Conservation (phyloP, 441 rosid species). For the Syzygium malaccense region DNA sequence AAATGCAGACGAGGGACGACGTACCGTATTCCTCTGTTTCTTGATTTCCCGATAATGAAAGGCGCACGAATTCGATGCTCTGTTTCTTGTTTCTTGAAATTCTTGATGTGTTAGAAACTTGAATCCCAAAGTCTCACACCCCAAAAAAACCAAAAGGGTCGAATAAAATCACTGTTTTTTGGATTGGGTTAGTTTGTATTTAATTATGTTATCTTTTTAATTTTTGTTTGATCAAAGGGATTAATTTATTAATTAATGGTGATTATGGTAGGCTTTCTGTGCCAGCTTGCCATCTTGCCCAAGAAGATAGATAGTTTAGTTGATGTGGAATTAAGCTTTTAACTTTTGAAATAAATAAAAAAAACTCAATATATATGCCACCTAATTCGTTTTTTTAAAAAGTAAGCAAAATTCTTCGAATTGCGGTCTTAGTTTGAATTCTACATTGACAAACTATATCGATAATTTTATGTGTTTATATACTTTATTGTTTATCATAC, state of each 20-base stretch:
- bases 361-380: neutral
- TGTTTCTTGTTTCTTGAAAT: neutral
- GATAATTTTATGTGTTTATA: neutral
- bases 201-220: neutral
- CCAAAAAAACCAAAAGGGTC: neutral
- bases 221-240: neutral
- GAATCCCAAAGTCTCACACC: neutral
- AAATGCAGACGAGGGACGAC: neutral
- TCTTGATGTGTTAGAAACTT: neutral
- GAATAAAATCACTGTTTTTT: neutral
- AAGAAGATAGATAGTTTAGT: neutral
- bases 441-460: neutral
- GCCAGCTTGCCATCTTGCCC: neutral
- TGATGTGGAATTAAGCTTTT: neutral
- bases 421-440: neutral
- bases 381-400: neutral
- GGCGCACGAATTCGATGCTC: neutral
- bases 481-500: neutral
- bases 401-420: neutral
- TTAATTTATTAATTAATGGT: neutral
- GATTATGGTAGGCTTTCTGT: neutral
- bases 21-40: neutral
- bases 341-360: neutral
- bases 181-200: neutral
- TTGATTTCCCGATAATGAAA: neutral